Conservation (phyloP, 2,329 filamentous ascomycete species). For the Torrubiella hemipterigena region DNA sequence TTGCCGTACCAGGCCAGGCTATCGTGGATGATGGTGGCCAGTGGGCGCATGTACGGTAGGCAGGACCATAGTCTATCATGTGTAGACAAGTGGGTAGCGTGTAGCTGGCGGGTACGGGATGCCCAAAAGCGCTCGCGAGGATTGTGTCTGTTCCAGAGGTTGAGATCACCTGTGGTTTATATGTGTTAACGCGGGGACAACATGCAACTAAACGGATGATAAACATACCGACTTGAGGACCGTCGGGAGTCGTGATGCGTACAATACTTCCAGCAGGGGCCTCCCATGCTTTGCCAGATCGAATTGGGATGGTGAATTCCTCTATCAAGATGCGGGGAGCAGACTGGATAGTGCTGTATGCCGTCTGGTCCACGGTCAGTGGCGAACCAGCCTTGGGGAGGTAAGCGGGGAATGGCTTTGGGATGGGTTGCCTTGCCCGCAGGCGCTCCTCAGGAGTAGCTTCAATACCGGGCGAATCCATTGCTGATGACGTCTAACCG, state of each 20-base stretch:
- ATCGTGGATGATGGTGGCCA: slow-evolving; percentile 11
- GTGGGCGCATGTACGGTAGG: slow-evolving; percentile 51
- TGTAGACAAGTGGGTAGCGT: slow-evolving; percentile 60
- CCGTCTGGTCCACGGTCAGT: slow-evolving; percentile 27
- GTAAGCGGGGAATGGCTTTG: slow-evolving; percentile 36
- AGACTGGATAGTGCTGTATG: slow-evolving; percentile 51
- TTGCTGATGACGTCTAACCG: no score
- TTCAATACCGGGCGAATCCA: slow-evolving; percentile 5
- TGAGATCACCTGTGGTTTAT: slow-evolving; percentile 51
- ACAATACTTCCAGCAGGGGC: slow-evolving; percentile 58
- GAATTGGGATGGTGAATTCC: slow-evolving; percentile 56
- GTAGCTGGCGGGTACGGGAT: slow-evolving; percentile 63
- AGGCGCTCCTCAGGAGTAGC: slow-evolving; percentile 22
- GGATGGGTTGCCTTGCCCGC: slow-evolving; percentile 28
- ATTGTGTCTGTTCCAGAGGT: slow-evolving; percentile 69
- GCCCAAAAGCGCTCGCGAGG: slow-evolving; percentile 78
- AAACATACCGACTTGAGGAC: slow-evolving; percentile 56
- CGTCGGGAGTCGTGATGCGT: slow-evolving; percentile 62
- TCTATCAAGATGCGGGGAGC: slow-evolving; percentile 28
- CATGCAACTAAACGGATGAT: no score
- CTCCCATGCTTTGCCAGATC: slow-evolving; percentile 62
- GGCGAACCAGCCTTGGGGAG: slow-evolving; percentile 29
- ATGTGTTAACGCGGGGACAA: no score
- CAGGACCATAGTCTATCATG: slow-evolving; percentile 68
- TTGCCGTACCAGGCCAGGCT: slow-evolving; percentile 32